A percentile compares a stretch with the other conserved stretches of the same genome.
phyloP scores from a whole-genome alignment of 768 basidiomycete species.

The Sporobolomyces phaffii region DNA sequence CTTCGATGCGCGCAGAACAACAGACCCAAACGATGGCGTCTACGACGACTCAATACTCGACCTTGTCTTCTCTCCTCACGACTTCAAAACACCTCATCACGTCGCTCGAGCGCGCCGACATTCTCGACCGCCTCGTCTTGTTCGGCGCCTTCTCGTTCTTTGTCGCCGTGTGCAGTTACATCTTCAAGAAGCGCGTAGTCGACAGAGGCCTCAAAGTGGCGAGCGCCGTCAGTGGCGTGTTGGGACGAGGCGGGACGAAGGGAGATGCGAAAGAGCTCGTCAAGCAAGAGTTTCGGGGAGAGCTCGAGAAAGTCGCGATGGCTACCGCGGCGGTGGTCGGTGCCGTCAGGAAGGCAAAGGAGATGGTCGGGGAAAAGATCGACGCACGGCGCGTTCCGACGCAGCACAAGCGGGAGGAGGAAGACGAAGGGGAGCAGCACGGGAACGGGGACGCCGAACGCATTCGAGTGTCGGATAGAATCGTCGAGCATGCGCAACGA shows the following conservation, averaged over 20 bases:
- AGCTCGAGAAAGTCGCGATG: background rate
- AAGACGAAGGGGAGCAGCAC: too few species aligned
- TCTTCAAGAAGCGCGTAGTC: conserved; percentile 78
- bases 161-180: conserved; percentile 70
- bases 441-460: background rate
- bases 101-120: conserved; percentile 80
- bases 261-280: too few species aligned
- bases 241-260: background rate
- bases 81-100: conserved; percentile 80
- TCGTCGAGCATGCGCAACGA: too few species aligned
- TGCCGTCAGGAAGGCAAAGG: conserved; percentile 1
- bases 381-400: too few species aligned
- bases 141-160: conserved; percentile 75
- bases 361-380: too few species aligned
- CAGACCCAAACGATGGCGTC: conserved; percentile 71
- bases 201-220: conserved; percentile 68
- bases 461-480: too few species aligned
- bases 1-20: too few species aligned
- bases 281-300: too few species aligned
- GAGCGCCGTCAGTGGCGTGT: background rate
- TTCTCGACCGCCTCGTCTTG: conserved; percentile 83
- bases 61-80: conserved; percentile 62
- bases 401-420: too few species aligned
- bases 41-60: conserved; percentile 70
- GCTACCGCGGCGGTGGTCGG: conserved; percentile 7